Base-by-base conservation (phyloP, 2,329 filamentous ascomycete species). In the Daldinia sp. region DNA sequence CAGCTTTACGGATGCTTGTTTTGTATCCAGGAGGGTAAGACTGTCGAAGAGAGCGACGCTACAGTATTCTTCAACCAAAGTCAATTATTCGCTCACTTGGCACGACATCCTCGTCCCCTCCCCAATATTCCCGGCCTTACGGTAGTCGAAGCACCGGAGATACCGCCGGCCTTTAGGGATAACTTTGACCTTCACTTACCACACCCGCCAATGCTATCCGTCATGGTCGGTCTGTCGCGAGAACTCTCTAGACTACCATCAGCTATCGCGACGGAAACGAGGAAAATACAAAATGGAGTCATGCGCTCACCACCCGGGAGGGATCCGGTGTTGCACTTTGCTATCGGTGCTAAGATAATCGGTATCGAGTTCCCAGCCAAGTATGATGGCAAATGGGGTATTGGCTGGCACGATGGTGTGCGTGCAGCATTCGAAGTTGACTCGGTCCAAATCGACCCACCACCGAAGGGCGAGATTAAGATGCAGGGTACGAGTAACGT, bases 11-110 rank as follows among this genome's bases (percentile, higher is more conserved):
- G 77, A 2, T 87, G 85, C 63, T 65, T 84, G 1, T 86, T 87
- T 68, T 87, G 85, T 69, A 75, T 85, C 3, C 78, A 82, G 4
- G 63, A 76, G 15, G 83, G 83, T 0, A 76, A 71, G n/a, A 85
- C 83, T 0, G 72, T 80, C 2, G 82, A 86, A 49, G 79, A 83
- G 57, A 82, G 82, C 66, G 85, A 87, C 48, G 80, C 84, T 2
- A 87, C 85, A 0, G 82, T 87, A 7, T 87, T 87, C 72, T 83
- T 85, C 70, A 81, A 73, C 45, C 81, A 83, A 48, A 80, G 79
- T 60, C 78, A 83, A 47, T 77, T 87, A 3, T 85, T 86, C 60
- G 73, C 77, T 15, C 85, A 87, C 68, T 73, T 87, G 54, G 77
- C 82, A 3, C 80, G 83, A 3, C 85, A 87, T 66, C 78, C 83